Evolutionary conservation across 2,329 filamentous ascomycete species (phyloP).

Genomic region (Monilinia vaccinii-corymbosi): DNA sequence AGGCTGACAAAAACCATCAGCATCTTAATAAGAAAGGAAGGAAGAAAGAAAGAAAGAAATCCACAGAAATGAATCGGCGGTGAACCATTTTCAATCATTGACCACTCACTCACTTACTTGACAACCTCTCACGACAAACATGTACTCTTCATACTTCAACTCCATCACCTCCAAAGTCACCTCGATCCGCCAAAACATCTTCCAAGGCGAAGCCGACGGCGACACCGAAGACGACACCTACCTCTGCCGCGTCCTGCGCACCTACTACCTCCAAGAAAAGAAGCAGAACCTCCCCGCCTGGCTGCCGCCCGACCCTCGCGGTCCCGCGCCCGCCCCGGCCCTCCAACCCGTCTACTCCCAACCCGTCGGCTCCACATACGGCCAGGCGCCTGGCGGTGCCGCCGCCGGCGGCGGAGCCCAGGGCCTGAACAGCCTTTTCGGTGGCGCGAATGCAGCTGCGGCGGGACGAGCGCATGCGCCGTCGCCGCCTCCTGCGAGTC

Average conservation of each 20-base stretch:
- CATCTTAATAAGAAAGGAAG: too few relatives aligned
- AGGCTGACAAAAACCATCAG: too few relatives aligned
- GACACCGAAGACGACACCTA: conserved; percentile 86
- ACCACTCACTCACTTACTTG: too few relatives aligned
- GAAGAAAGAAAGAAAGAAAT: too few relatives aligned
- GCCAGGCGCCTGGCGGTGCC: conserved; percentile 33
- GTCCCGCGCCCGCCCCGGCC: conserved; percentile 34
- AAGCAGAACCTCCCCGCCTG: conserved; percentile 71
- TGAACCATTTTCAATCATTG: too few relatives aligned
- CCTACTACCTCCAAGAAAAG: conserved; percentile 79
- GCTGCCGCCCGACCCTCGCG: conserved; percentile 86
- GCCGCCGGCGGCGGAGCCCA: conserved; percentile 24
- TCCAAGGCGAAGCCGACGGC: conserved; percentile 60
- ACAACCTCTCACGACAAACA: too few relatives aligned
- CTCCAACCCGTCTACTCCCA: conserved; percentile 43
- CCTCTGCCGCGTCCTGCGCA: conserved; percentile 84
- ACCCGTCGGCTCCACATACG: conserved; percentile 45
- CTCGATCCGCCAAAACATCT: conserved; percentile 54
- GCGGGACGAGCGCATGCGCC: conserved; percentile 19
- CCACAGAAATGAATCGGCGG: too few relatives aligned
- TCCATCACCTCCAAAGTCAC: conserved; percentile 57
- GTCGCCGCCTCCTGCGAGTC: conserved; percentile 9
- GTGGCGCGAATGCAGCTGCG: too few relatives aligned
- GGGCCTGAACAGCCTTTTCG: conserved; percentile 34
- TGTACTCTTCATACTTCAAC: conserved; percentile 65